Conservation (phyloP, 345 rosid genomes). For the Nephelium lappaceum region DNA sequence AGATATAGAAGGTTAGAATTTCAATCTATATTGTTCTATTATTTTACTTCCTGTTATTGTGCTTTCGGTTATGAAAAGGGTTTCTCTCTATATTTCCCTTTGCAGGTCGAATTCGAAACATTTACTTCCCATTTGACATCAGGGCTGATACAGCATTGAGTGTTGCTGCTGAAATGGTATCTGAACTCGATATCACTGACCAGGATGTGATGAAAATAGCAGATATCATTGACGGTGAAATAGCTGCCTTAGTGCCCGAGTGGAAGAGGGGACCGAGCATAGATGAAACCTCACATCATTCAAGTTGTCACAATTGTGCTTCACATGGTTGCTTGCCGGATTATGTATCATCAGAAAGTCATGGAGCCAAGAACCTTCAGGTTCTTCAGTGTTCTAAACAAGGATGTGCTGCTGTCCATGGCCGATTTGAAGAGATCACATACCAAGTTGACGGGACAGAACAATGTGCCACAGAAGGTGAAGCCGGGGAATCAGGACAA, state of each 20-base stretch:
- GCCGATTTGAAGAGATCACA: conserved; percentile 84
- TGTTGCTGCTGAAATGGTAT: conserved; percentile 91
- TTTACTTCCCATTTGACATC: conserved; percentile 84
- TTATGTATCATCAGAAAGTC: conserved; percentile 43
- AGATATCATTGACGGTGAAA: conserved; percentile 84
- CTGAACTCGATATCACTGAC: conserved; percentile 74
- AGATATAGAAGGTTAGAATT: conserved; percentile 75
- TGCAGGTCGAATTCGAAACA: conserved; percentile 77
- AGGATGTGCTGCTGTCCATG: conserved; percentile 56
- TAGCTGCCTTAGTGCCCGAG: conserved; percentile 64
- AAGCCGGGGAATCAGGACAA: conserved; percentile 27
- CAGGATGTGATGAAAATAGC: conserved; percentile 87
- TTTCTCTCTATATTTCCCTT: background rate
- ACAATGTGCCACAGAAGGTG: conserved; percentile 32
- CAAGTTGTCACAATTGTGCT: conserved; percentile 44
- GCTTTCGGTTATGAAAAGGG: background rate
- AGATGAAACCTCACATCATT: conserved; percentile 32
- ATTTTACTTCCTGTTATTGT: background rate
- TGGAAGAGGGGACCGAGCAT: conserved; percentile 48
- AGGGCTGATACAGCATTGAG: conserved; percentile 70
- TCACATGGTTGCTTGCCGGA: conserved; percentile 41
- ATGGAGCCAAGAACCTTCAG: conserved; percentile 44
- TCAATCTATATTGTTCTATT: background rate
- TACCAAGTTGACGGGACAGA: conserved; percentile 65
- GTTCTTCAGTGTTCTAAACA: conserved; percentile 54